These are phyloP conservation scores for Naganishia sp. DNA, from an alignment of 1,284 basidiomycete genomes.

Conservation along the genomic window DNA sequence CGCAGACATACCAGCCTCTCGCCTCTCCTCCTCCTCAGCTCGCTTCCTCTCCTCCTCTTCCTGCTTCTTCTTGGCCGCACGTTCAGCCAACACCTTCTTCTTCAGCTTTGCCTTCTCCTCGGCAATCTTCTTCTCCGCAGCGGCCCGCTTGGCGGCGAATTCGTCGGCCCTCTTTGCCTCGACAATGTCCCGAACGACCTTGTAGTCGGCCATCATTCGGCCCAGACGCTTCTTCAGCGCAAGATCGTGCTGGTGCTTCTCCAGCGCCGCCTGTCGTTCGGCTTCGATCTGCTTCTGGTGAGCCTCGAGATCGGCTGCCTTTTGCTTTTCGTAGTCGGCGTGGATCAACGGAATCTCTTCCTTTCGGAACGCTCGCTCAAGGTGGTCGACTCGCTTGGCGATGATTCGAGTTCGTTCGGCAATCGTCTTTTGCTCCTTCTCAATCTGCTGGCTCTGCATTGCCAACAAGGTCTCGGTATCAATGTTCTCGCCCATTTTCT, in stretches of 20 bases:
- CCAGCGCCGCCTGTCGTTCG: slow-evolving; percentile 64
- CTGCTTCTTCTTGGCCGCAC: slow-evolving; percentile 60
- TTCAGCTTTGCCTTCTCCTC: slow-evolving; percentile 80
- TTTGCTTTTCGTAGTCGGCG: slow-evolving; percentile 86
- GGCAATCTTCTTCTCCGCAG: slow-evolving; percentile 71
- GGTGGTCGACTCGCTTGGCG: slow-evolving; percentile 88
- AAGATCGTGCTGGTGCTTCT: slow-evolving; percentile 69
- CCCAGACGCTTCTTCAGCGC: slow-evolving; percentile 75
- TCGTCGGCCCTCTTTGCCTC: slow-evolving; percentile 69
- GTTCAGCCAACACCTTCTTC: slow-evolving; percentile 57
- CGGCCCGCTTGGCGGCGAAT: slow-evolving; percentile 65
- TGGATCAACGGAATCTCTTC: slow-evolving; percentile 85
- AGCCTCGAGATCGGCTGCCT: slow-evolving; percentile 69
- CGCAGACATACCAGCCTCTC: slow-evolving; percentile 42
- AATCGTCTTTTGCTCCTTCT: slow-evolving; percentile 93
- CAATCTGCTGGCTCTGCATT: slow-evolving; percentile 89
- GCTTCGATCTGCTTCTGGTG: slow-evolving; percentile 68
- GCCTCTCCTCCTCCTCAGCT: slow-evolving; percentile 62
- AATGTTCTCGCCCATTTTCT: slow-evolving; percentile 74
- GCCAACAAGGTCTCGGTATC: slow-evolving; percentile 87
- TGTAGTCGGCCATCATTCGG: slow-evolving; percentile 76
- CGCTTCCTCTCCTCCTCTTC: slow-evolving; percentile 57
- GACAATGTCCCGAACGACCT: slow-evolving; percentile 63
- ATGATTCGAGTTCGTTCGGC: slow-evolving; percentile 80
- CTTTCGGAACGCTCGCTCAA: slow-evolving; percentile 93